phyloP scores from a whole-genome alignment of 495 filamentous ascomycete genomes.

The Hypoxylon fragiforme region DNA sequence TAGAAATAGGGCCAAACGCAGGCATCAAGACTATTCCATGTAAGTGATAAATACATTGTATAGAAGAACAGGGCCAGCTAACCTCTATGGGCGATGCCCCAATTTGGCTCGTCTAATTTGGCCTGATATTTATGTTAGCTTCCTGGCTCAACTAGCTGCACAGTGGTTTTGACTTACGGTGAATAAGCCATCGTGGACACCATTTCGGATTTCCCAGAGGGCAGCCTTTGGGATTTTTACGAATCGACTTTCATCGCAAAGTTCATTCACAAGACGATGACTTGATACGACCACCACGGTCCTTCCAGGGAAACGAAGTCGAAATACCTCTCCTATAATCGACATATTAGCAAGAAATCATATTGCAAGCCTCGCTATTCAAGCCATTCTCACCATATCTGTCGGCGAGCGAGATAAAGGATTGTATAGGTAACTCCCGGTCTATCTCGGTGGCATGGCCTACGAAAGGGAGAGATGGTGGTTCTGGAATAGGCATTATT shows the following conservation, averaged over 20 bases:
- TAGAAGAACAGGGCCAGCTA: slow-evolving; percentile 7
- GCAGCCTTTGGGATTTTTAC: slow-evolving; percentile 52
- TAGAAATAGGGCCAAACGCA: slow-evolving; percentile 71
- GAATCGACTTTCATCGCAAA: slow-evolving; percentile 71
- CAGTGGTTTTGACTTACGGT: slow-evolving; percentile 43
- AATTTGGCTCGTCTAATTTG: slow-evolving; percentile 61
- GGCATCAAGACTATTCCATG: slow-evolving; percentile 51
- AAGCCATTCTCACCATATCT: slow-evolving; percentile 35
- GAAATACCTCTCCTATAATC: slow-evolving; percentile 33
- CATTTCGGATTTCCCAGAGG: slow-evolving; percentile 58
- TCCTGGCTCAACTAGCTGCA: no score
- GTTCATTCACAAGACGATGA: slow-evolving; percentile 63
- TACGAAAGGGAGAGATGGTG: slow-evolving; percentile 34
- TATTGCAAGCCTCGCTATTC: neutral
- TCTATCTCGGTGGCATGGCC: slow-evolving; percentile 36
- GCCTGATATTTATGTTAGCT: slow-evolving; percentile 42
- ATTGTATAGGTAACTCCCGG: slow-evolving; percentile 21
- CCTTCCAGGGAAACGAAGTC: slow-evolving; percentile 33
- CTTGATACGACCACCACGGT: slow-evolving; percentile 48
- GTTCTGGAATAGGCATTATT: slow-evolving; percentile 36
- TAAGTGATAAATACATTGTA: slow-evolving; percentile 10
- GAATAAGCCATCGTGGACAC: slow-evolving; percentile 68
- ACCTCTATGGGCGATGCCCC: slow-evolving; percentile 70
- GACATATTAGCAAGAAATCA: neutral
- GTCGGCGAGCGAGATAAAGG: slow-evolving; percentile 34